Evolutionary conservation across 1,284 basidiomycete genomes (phyloP).

Genomic region (Leucoagaricus sp.): DNA sequence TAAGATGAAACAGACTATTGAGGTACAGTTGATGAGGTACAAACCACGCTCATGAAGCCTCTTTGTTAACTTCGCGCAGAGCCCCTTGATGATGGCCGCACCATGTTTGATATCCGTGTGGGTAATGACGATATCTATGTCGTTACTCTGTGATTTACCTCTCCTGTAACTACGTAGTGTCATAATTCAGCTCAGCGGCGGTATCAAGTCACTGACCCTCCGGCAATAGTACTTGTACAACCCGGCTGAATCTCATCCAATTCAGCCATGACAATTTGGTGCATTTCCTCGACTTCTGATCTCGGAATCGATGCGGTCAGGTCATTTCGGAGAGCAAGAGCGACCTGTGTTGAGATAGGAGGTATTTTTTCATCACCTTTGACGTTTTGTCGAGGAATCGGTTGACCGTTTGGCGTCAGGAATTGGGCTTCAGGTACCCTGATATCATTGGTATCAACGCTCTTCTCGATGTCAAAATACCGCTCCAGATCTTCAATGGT

Average conservation of each 20-base stretch:
- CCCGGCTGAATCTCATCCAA: slow-evolving; percentile 57
- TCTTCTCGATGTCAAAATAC: slow-evolving; percentile 54
- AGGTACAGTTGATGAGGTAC: slow-evolving; percentile 12
- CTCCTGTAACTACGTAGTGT: slow-evolving; percentile 64
- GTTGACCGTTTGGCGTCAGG: slow-evolving; percentile 33
- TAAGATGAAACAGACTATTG: neutral
- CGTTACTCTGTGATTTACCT: slow-evolving; percentile 72
- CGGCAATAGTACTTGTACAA: slow-evolving; percentile 66
- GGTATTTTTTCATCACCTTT: slow-evolving; percentile 24
- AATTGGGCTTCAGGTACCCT: slow-evolving; percentile 11
- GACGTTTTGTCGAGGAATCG: slow-evolving; percentile 15
- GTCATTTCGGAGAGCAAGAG: slow-evolving; percentile 53
- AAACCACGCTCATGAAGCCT: slow-evolving; percentile 55
- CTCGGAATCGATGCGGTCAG: slow-evolving; percentile 58
- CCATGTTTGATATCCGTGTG: slow-evolving; percentile 51
- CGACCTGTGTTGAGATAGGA: slow-evolving; percentile 48
- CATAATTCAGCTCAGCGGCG: neutral
- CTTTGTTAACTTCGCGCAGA: slow-evolving; percentile 53
- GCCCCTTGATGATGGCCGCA: slow-evolving; percentile 44
- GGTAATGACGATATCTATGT: slow-evolving; percentile 80
- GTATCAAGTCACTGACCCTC: slow-evolving; percentile 52
- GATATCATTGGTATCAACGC: slow-evolving; percentile 5
- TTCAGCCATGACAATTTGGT: slow-evolving; percentile 54
- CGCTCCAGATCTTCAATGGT: slow-evolving; percentile 62
- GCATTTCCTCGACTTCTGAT: slow-evolving; percentile 69